Percentiles rank a stretch among this genome's conserved stretches.
These are phyloP conservation scores for Eutrema salsugineum DNA, from an alignment of 441 rosid genomes.

Conservation along the genomic window DNA sequence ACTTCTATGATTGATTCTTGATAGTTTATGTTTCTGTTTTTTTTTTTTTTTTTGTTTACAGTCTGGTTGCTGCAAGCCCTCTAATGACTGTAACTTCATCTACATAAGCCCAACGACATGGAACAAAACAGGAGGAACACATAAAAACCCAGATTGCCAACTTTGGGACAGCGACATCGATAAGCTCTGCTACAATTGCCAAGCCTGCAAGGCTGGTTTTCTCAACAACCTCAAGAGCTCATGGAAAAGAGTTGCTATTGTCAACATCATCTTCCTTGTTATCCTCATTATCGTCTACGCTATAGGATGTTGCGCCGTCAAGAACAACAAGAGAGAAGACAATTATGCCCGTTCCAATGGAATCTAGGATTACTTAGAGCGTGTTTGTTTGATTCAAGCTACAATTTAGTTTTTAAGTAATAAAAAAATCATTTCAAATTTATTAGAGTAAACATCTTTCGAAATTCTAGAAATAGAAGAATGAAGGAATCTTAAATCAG, in stretches of 20 bases:
- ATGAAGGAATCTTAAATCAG: not conserved
- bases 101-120: constrained; percentile 54
- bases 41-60: constrained; percentile 24
- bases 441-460: not conserved
- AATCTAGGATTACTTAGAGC: not conserved
- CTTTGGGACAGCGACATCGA: constrained; percentile 37
- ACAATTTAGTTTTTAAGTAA: not conserved
- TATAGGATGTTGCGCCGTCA: constrained; percentile 78
- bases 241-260: constrained; percentile 70
- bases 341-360: constrained; percentile 4
- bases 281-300: constrained; percentile 59
- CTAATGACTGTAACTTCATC: constrained; percentile 57
- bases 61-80: constrained; percentile 96
- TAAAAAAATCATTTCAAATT: not conserved
- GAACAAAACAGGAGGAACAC: constrained; percentile 24
- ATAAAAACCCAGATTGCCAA: constrained; percentile 49
- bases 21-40: not conserved
- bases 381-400: not conserved
- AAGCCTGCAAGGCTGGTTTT: constrained; percentile 85
- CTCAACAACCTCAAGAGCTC: constrained; percentile 62
- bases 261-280: constrained; percentile 55
- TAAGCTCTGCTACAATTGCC: constrained; percentile 63
- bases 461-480: not conserved
- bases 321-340: constrained; percentile 62
- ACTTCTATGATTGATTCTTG: not conserved